phyloP scores from a whole-genome alignment of 192 early-diverging fungal species.

The Podila epigama region DNA sequence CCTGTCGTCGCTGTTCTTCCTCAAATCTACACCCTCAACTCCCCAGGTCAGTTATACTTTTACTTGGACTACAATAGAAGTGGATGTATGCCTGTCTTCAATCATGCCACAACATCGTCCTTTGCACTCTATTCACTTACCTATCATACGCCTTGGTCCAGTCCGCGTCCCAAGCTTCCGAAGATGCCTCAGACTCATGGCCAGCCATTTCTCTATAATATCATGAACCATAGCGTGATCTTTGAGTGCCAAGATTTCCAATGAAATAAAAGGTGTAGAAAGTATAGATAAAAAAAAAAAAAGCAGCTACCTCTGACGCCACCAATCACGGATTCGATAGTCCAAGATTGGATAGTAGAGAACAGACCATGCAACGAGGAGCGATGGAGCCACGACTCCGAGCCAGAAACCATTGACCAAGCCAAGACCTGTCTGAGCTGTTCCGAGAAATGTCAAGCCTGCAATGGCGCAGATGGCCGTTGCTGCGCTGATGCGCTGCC shows the following conservation, averaged over 20 bases:
- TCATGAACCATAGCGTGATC: too few relatives aligned
- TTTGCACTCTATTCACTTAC: too few relatives aligned
- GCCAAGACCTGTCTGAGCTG: constrained; percentile 21
- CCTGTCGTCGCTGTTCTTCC: constrained; percentile 41
- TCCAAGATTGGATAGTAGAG: constrained; percentile 61
- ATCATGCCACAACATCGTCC: too few relatives aligned
- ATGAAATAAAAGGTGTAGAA: too few relatives aligned
- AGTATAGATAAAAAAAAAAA: not conserved
- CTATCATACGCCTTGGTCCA: constrained; percentile 58
- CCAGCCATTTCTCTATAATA: constrained; percentile 49
- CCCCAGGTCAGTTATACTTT: too few relatives aligned
- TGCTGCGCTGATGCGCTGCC: constrained; percentile 53
- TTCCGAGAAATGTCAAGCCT: constrained; percentile 12
- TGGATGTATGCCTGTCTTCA: too few relatives aligned
- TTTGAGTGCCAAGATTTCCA: too few relatives aligned
- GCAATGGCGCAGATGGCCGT: constrained; percentile 46
- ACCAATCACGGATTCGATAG: constrained; percentile 45
- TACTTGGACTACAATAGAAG: too few relatives aligned
- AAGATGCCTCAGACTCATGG: constrained; percentile 44
- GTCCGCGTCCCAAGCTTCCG: constrained; percentile 52
- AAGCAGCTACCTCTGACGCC: constrained; percentile 37
- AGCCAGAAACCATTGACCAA: constrained; percentile 48
- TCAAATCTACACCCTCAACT: constrained; percentile 29
- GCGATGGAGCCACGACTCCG: constrained; percentile 53
- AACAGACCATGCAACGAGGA: constrained; percentile 51